A percentile compares a stretch with the other conserved stretches of the same genome.
Evolutionary conservation across 2,329 filamentous ascomycete species (phyloP).

Genomic region (Aspergillus oerlinghausenensis): DNA sequence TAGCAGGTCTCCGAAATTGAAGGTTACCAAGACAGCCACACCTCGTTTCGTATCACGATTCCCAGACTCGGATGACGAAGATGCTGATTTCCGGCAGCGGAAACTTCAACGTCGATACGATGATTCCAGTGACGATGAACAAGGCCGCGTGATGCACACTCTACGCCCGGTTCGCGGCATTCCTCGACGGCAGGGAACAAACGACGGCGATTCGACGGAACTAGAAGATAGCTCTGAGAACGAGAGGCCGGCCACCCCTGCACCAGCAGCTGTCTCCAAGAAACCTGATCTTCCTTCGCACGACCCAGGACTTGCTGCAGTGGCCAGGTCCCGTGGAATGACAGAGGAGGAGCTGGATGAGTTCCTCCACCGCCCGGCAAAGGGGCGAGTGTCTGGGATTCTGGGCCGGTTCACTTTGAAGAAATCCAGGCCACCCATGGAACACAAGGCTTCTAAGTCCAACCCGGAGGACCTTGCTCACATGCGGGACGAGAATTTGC

Average conservation of each 20-base stretch:
- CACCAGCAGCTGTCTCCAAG: constrained; percentile 20
- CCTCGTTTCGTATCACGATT: constrained; percentile 47
- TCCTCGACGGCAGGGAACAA: constrained; percentile 52
- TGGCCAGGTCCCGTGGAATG: constrained; percentile 54
- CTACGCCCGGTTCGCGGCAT: constrained; percentile 57
- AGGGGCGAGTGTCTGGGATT: constrained; percentile 26
- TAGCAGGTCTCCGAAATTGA: constrained; percentile 31
- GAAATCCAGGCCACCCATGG: constrained; percentile 19
- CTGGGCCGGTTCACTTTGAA: constrained; percentile 31
- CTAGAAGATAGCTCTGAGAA: constrained; percentile 58
- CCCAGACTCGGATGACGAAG: constrained; percentile 61
- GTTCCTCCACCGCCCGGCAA: constrained; percentile 28
- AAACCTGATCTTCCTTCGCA: constrained; percentile 16
- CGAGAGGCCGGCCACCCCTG: constrained; percentile 24
- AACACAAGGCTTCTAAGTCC: constrained; percentile 47
- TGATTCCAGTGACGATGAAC: constrained; percentile 70
- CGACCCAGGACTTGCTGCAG: constrained; percentile 30
- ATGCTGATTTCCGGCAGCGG: constrained; percentile 33
- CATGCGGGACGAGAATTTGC: constrained; percentile 20
- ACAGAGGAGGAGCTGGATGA: constrained; percentile 34
- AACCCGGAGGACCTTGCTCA: constrained; percentile 46
- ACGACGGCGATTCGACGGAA: constrained; percentile 60
- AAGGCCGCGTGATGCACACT: constrained; percentile 31
- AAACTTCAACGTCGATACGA: constrained; percentile 58
- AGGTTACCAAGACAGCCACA: constrained; percentile 20